Evolutionary conservation across 495 filamentous ascomycete species (phyloP), one percentile per base, ranked within the genome.

Genomic region (Xanthoparmelia taractica): DNA sequence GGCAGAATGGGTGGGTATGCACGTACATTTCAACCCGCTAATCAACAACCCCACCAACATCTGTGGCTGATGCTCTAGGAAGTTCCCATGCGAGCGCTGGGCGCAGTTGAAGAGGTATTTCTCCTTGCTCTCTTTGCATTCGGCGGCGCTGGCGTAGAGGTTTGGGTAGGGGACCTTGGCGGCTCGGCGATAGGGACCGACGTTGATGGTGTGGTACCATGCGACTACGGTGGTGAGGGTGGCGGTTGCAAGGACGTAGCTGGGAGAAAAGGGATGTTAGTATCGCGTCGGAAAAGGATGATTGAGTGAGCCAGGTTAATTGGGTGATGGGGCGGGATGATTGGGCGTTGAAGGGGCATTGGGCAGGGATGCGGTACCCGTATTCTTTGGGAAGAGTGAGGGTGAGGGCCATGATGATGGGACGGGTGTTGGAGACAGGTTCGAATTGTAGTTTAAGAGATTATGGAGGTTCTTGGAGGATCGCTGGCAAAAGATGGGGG

Each of bases 1-100:
- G 17, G 18, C 20, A 17, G 25, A 8, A 2, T 40, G 41, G 8
- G 12, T 48, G 5, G 25, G 10, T 8, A 23, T 1, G 20, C 20
- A 58, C 63, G 10, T 65, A 65, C 63, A 68, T 47, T 48, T 47
- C 48, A 68, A 43, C 1, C 66, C 68, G 12, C 79, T 81, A 37
- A 87, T 77, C 57, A 87, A 73, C 25, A 89, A 73, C 37, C 76
- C 78, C 47, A 75, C 78, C 40, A 89, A 71, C 75, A 85, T 78
- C 34, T 84, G 77, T 7, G 83, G 68, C 23, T 83, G 72, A 70
- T 87, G 87, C 73, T 92, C 88, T 57, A 83, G 77, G 73, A 82
- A 90, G 74, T 90, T 89, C 65, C 74, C 70, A 76, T 92, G 88
- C 8, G 87, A 84, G 59, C 88, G 83, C 73, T 91, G 88, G 47